Conservation (phyloP, 192 early-diverging fungal species). For the Umbelopsis sp. region DNA sequence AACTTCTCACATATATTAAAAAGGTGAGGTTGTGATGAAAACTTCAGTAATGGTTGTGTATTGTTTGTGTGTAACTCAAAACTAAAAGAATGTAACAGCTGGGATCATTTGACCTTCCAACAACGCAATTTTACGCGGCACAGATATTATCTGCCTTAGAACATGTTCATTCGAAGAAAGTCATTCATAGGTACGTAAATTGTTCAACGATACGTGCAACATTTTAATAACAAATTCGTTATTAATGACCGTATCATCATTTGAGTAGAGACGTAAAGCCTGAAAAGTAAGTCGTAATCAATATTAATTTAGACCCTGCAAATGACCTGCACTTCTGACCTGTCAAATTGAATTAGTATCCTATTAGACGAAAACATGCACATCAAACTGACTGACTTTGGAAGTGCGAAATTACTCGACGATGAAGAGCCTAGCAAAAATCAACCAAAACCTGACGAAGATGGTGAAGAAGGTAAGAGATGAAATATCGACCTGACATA, state of each 20-base stretch:
- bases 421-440: constrained; percentile 6
- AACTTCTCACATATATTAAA: constrained; percentile 84
- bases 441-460: not conserved
- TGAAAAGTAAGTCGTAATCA: constrained; percentile 68
- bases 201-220: too few species aligned
- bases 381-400: constrained; percentile 96
- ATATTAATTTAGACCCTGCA: not conserved
- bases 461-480: not conserved
- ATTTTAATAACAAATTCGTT: too few species aligned
- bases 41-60: not conserved
- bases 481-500: too few species aligned
- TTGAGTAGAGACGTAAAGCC: constrained; percentile 86
- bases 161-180: constrained; percentile 82
- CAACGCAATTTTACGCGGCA: constrained; percentile 82
- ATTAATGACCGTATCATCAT: not conserved
- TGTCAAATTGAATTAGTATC: constrained; percentile 57
- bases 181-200: constrained; percentile 72
- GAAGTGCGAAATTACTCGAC: constrained; percentile 83
- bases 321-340: not conserved
- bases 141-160: constrained; percentile 87
- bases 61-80: constrained; percentile 6
- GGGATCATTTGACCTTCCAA: constrained; percentile 71
- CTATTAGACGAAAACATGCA: constrained; percentile 88
- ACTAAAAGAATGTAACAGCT: constrained; percentile 38
- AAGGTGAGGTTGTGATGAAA: constrained; percentile 44